These are phyloP conservation scores for Oryza coarctata DNA, from an alignment of 176 grass and related monocot genomes.

Conservation along the genomic window DNA sequence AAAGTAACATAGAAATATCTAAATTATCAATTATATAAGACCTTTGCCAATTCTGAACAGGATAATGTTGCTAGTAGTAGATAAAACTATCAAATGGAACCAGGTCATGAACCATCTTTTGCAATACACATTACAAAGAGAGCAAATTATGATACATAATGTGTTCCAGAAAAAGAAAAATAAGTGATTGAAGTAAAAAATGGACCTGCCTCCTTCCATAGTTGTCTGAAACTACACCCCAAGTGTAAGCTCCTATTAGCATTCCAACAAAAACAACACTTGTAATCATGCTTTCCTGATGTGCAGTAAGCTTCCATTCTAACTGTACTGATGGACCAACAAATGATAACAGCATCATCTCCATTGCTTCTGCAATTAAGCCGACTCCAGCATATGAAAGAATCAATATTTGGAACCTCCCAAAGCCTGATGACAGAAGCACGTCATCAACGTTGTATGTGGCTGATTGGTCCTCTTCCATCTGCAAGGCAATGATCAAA, in stretches of 20 bases:
- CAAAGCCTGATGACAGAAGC: constrained; percentile 66
- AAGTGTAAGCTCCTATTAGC: constrained; percentile 85
- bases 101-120: neutral
- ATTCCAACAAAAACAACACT: constrained; percentile 89
- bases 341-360: constrained; percentile 98
- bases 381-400: constrained; percentile 82
- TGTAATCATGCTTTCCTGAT: constrained; percentile 92
- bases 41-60: neutral
- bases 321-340: constrained; percentile 83
- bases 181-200: constrained; percentile 40
- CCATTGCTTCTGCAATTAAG: constrained; percentile 89
- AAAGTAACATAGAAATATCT: neutral
- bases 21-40: neutral
- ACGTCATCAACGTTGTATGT: constrained; percentile 82
- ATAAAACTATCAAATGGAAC: neutral
- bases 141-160: neutral
- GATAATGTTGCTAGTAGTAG: neutral
- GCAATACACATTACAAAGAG: neutral
- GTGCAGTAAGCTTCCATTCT: constrained; percentile 81
- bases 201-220: constrained; percentile 98
- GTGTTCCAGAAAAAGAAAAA: neutral
- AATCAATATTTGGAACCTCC: constrained; percentile 77
- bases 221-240: constrained; percentile 87
- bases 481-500: constrained; percentile 41
- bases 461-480: constrained; percentile 55